Percentiles rank a stretch among this genome's conserved stretches.
These are phyloP conservation scores for Nannochloris sp. DNA, from an alignment of 139 green algal genomes.

Conservation along the genomic window DNA sequence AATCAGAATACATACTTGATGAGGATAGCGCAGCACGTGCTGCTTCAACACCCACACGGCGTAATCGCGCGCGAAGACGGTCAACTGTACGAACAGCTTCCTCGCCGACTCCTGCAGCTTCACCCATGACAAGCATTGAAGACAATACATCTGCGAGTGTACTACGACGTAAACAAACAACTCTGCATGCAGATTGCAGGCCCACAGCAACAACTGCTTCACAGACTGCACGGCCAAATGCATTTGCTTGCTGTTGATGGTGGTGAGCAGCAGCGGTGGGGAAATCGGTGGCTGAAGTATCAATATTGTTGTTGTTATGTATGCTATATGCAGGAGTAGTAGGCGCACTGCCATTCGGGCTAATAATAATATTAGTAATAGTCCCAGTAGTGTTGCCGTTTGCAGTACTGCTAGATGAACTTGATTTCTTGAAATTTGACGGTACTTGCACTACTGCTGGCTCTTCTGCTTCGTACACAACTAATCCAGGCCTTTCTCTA, in stretches of 20 bases:
- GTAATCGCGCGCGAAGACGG: constrained; percentile 57
- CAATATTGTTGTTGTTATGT: neutral
- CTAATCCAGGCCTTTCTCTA: constrained; percentile 47
- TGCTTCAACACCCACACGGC: constrained; percentile 38
- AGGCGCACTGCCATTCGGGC: no score
- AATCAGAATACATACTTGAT: neutral
- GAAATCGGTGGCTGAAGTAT: neutral
- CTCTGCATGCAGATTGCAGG: constrained; percentile 14
- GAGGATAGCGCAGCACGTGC: constrained; percentile 12
- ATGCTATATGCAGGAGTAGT: neutral
- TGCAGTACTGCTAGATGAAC: neutral
- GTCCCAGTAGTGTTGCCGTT: no score
- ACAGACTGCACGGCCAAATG: neutral
- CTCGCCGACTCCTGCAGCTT: constrained; percentile 43
- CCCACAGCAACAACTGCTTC: constrained; percentile 26
- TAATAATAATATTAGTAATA: no score
- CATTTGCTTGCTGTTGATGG: no score
- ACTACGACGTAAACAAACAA: constrained; percentile 25
- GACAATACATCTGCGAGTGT: constrained; percentile 74
- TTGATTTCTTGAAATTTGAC: neutral
- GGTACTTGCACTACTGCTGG: constrained; percentile 2
- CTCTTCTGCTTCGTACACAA: constrained; percentile 42
- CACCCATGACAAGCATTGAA: constrained; percentile 66
- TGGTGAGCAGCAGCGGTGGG: neutral
- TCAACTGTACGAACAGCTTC: constrained; percentile 54